Percentiles rank a stretch among this genome's conserved stretches.
phyloP scores from a whole-genome alignment of 164 flowering plant species.

The Nymphaea thermarum region DNA sequence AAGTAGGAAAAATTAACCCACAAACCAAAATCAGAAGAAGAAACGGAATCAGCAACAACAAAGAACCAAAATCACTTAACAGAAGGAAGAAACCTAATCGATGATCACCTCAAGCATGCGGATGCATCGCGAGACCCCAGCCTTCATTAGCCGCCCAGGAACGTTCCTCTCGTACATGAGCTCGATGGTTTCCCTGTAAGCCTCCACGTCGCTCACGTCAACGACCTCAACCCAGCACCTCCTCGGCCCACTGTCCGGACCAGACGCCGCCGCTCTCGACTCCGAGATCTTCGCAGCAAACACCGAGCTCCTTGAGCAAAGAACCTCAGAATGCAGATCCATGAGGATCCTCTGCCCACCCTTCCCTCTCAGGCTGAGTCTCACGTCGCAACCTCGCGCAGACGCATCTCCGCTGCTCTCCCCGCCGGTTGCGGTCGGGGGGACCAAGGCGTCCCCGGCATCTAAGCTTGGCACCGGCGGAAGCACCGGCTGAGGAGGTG shows the following conservation, averaged over 20 bases:
- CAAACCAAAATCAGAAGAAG: not conserved
- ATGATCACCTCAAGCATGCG: slow-evolving; percentile 72
- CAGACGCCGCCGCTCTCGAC: not conserved
- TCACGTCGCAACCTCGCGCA: slow-evolving; percentile 38
- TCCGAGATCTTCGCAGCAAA: slow-evolving; percentile 50
- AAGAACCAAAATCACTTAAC: not conserved
- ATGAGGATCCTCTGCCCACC: slow-evolving; percentile 48
- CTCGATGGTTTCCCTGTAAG: slow-evolving; percentile 68
- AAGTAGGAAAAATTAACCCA: not conserved
- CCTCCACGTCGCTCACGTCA: slow-evolving; percentile 58
- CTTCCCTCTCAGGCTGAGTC: slow-evolving; percentile 70
- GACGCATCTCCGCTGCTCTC: slow-evolving; percentile 3
- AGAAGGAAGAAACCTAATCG: not conserved
- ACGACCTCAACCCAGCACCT: slow-evolving; percentile 54
- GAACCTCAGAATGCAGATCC: slow-evolving; percentile 61
- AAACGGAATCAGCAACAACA: not conserved
- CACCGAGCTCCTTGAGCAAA: slow-evolving; percentile 41
- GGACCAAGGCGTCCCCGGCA: slow-evolving; percentile 5
- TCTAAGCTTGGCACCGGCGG: slow-evolving; percentile 11
- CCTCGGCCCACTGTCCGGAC: slow-evolving; percentile 11
- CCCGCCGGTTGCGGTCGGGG: not conserved
- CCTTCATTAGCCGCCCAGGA: slow-evolving; percentile 26
- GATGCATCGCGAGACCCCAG: slow-evolving; percentile 55
- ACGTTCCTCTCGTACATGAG: slow-evolving; percentile 72
- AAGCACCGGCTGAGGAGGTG: not conserved